Evolutionary conservation across 495 filamentous ascomycete species (phyloP).

Genomic region (Penicillium cataractarum): DNA sequence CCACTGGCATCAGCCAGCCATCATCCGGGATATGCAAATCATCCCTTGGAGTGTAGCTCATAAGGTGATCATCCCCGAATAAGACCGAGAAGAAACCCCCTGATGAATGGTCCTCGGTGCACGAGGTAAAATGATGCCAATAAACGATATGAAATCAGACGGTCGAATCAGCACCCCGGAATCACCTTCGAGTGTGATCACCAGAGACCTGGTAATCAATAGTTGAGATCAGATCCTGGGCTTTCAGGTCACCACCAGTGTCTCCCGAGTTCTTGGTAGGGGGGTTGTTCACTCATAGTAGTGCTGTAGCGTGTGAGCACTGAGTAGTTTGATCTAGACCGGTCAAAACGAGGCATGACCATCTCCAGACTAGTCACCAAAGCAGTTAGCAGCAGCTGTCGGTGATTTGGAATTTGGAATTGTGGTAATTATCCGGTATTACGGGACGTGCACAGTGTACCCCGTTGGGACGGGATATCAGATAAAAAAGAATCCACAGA

Average conservation of each 20-base stretch:
- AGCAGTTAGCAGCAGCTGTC: background rate
- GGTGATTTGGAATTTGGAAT: constrained; percentile 15
- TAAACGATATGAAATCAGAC: background rate
- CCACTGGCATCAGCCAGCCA: background rate
- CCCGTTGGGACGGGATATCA: constrained; percentile 3
- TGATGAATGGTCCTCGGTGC: constrained; percentile 1
- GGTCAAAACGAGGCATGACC: background rate
- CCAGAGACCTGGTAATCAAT: constrained; percentile 9
- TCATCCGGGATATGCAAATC: background rate
- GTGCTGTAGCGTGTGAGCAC: background rate
- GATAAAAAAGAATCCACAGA: background rate
- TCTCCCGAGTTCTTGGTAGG: background rate
- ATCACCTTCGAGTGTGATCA: constrained; percentile 4
- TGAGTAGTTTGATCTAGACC: background rate
- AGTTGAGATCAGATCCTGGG: constrained; percentile 5
- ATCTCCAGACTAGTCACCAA: background rate
- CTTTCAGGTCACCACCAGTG: constrained; percentile 7
- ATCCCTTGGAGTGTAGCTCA: background rate
- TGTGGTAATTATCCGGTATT: constrained; percentile 13
- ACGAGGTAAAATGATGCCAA: background rate
- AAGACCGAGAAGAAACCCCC: background rate
- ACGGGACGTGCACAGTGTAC: background rate
- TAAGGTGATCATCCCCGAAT: background rate
- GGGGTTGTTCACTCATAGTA: background rate
- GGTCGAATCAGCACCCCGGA: constrained; percentile 10